phyloP scores from a whole-genome alignment of 176 grass and related monocot species.

The Pontederia paniculata region DNA sequence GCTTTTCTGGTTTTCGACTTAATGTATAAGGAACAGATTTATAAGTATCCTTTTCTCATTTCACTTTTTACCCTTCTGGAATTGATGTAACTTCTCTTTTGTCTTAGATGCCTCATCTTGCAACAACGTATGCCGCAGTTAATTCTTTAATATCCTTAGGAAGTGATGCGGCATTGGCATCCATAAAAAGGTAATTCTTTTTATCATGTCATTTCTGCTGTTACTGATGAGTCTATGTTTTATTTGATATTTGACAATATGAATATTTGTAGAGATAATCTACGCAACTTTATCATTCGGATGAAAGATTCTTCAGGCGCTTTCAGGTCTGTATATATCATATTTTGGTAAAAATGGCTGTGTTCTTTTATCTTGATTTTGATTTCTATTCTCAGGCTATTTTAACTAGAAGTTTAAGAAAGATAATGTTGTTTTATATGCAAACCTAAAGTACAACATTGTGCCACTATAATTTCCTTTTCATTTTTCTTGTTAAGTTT shows the following conservation, averaged over 20 bases:
- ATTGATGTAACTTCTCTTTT: constrained; percentile 5
- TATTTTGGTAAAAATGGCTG: neutral
- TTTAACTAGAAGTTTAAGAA: too few relatives aligned
- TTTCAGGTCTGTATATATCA: constrained; percentile 52
- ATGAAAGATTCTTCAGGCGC: constrained; percentile 86
- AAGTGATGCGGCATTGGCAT: constrained; percentile 65
- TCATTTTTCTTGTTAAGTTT: too few relatives aligned
- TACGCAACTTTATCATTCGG: constrained; percentile 62
- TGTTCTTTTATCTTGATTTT: neutral
- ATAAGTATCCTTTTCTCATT: neutral
- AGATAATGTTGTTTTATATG: too few relatives aligned
- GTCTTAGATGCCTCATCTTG: constrained; percentile 83
- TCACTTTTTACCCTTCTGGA: constrained; percentile 5
- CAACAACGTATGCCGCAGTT: constrained; percentile 94
- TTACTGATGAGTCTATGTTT: too few relatives aligned
- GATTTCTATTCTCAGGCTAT: neutral
- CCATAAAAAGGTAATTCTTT: constrained; percentile 70
- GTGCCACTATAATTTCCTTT: too few relatives aligned
- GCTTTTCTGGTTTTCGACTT: too few relatives aligned
- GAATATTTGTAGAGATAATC: constrained; percentile 35
- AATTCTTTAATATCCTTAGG: constrained; percentile 80
- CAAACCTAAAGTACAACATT: too few relatives aligned
- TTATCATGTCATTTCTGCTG: neutral
- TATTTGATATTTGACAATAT: neutral
- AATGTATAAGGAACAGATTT: too few relatives aligned